These are phyloP conservation scores for Sclerotinia subarctica DNA, from an alignment of 2,329 filamentous ascomycete species.

Conservation along the genomic window DNA sequence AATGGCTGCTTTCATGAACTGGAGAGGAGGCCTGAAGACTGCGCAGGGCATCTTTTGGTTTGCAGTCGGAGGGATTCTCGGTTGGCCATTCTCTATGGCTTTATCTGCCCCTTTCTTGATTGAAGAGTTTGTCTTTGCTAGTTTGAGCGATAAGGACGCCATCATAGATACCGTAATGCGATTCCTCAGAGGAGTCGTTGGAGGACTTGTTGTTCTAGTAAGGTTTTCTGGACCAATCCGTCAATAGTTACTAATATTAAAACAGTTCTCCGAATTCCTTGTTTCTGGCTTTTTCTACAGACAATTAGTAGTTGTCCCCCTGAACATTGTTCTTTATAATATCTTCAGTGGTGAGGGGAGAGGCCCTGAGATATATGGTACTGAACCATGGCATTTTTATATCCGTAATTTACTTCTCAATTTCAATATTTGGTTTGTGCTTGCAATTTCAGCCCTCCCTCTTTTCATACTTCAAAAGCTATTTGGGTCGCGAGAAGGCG, in stretches of 20 bases:
- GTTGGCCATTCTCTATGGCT: constrained; percentile 91
- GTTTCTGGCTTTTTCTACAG: constrained; percentile 85
- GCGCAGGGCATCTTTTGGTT: constrained; percentile 88
- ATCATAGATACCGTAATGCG: constrained; percentile 58
- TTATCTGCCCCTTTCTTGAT: constrained; percentile 75
- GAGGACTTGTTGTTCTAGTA: constrained; percentile 36
- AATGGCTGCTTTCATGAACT: constrained; percentile 85
- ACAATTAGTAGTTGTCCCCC: constrained; percentile 71
- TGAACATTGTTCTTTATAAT: constrained; percentile 96
- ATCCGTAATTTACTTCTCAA: constrained; percentile 86
- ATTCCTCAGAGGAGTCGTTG: constrained; percentile 62
- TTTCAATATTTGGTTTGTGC: constrained; percentile 90
- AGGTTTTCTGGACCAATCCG: constrained; percentile 1
- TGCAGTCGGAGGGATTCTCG: constrained; percentile 76
- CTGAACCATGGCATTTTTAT: constrained; percentile 96
- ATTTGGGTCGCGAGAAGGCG: constrained; percentile 51
- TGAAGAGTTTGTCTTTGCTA: constrained; percentile 66
- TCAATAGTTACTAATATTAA: constrained; percentile 33
- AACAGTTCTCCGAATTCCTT: constrained; percentile 59
- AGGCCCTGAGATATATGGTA: constrained; percentile 90
- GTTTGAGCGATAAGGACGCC: constrained; percentile 55
- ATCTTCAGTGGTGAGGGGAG: constrained; percentile 74
- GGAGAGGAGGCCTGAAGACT: constrained; percentile 74
- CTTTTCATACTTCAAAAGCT: constrained; percentile 72
- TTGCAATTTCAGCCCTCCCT: constrained; percentile 72